These are phyloP conservation scores for Xenosphaeropsis pyriputrescens DNA, from an alignment of 2,329 filamentous ascomycete genomes.

Conservation along the genomic window DNA sequence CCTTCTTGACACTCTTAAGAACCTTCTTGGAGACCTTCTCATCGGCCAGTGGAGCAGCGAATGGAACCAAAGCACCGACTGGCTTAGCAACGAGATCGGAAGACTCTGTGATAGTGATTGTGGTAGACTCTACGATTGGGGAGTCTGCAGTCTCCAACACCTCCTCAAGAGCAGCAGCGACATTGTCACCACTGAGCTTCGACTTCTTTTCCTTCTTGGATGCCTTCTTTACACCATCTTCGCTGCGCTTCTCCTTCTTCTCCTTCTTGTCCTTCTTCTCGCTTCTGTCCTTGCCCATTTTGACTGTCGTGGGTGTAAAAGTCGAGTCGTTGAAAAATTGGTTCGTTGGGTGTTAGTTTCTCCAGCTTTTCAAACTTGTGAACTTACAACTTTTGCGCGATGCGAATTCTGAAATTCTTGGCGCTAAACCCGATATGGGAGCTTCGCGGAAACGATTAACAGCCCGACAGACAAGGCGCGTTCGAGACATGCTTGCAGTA, in stretches of 20 bases:
- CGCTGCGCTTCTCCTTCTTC: constrained; percentile 55
- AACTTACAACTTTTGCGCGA: too few species aligned
- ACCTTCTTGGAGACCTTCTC: constrained; percentile 61
- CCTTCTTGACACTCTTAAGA: constrained; percentile 48
- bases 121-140: constrained; percentile 23
- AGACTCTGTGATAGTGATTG: constrained; percentile 19
- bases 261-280: constrained; percentile 49
- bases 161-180: constrained; percentile 48
- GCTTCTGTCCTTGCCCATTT: constrained; percentile 21
- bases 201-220: constrained; percentile 22
- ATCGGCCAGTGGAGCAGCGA: constrained; percentile 67
- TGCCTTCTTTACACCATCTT: constrained; percentile 27
- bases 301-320: constrained; percentile 3
- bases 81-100: constrained; percentile 26
- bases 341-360: too few species aligned
- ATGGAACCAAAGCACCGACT: constrained; percentile 58
- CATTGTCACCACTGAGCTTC: constrained; percentile 28
- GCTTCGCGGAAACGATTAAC: too few species aligned
- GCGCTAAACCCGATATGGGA: too few species aligned
- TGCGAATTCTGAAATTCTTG: too few species aligned
- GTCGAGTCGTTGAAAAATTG: too few species aligned
- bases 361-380: too few species aligned
- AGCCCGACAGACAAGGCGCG: too few species aligned
- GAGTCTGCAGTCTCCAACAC: constrained; percentile 40
- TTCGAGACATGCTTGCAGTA: too few species aligned